phyloP scores from a whole-genome alignment of 331 rosid species.

The Phaseolus coccineus region DNA sequence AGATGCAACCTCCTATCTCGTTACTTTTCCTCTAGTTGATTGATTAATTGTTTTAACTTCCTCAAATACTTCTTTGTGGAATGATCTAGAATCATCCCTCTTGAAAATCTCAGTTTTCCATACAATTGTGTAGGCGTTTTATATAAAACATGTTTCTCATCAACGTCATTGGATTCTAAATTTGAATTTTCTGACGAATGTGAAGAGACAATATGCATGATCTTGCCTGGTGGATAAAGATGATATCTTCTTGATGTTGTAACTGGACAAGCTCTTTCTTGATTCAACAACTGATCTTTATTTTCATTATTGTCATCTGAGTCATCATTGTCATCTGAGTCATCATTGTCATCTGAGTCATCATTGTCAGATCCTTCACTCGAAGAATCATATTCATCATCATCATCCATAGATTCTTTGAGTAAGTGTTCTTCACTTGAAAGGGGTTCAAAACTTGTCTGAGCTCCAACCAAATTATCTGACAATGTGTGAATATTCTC shows the following conservation, averaged over 20 bases:
- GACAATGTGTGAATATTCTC: not conserved
- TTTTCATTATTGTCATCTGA: not conserved
- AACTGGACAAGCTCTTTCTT: not conserved
- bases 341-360: too few species aligned
- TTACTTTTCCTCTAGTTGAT: slow-evolving; percentile 34
- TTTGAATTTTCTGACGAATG: not conserved
- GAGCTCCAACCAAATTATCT: not conserved
- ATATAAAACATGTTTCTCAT: not conserved
- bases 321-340: too few species aligned
- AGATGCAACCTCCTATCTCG: too few species aligned
- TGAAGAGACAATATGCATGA: not conserved
- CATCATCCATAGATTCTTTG: not conserved
- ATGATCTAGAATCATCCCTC: slow-evolving; percentile 78
- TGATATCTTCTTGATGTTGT: not conserved
- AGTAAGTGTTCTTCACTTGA: not conserved
- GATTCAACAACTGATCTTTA: not conserved
- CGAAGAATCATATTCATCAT: not conserved
- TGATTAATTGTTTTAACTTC: slow-evolving; percentile 70
- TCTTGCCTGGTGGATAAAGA: slow-evolving; percentile 1
- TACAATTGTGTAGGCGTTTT: not conserved
- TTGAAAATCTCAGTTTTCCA: slow-evolving; percentile 79
- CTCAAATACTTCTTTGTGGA: slow-evolving; percentile 67
- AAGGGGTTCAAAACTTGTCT: not conserved
- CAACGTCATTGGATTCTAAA: not conserved
- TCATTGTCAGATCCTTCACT: slow-evolving; percentile 8